These are phyloP conservation scores for Hypoxylon crocopeplum DNA, from an alignment of 495 filamentous ascomycete species.

Conservation along the genomic window DNA sequence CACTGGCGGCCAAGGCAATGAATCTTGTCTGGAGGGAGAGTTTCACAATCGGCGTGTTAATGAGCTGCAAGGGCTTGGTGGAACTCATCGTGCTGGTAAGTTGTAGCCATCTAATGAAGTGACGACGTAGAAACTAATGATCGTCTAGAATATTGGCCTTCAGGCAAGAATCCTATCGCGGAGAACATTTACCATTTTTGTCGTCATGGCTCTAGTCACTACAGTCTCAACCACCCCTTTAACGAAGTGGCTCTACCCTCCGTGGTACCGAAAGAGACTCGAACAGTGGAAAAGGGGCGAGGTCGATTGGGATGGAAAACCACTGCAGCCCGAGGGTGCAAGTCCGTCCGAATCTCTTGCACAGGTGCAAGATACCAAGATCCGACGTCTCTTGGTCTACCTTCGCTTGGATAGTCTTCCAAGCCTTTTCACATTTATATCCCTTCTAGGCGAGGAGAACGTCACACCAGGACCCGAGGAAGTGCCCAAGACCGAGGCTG, in stretches of 20 bases:
- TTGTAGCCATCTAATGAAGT: neutral
- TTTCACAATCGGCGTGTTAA: slow-evolving; percentile 87
- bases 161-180: slow-evolving; percentile 88
- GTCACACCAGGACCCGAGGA: slow-evolving; percentile 25
- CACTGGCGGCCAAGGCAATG: slow-evolving; percentile 76
- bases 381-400: slow-evolving; percentile 59
- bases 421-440: slow-evolving; percentile 82
- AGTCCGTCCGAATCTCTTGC: slow-evolving; percentile 50
- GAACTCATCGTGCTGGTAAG: slow-evolving; percentile 93
- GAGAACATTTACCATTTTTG: slow-evolving; percentile 95
- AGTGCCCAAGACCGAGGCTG: slow-evolving; percentile 35
- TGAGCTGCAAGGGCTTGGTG: slow-evolving; percentile 97
- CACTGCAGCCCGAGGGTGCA: slow-evolving; percentile 49
- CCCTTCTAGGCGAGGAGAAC: slow-evolving; percentile 69
- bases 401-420: slow-evolving; percentile 92
- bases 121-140: slow-evolving; percentile 33
- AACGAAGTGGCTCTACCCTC: slow-evolving; percentile 78
- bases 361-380: slow-evolving; percentile 52
- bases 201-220: slow-evolving; percentile 95
- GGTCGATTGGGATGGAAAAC: slow-evolving; percentile 89
- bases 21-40: slow-evolving; percentile 93
- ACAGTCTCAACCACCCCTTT: slow-evolving; percentile 92
- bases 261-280: slow-evolving; percentile 89
- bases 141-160: slow-evolving; percentile 83
- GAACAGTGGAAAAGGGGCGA: slow-evolving; percentile 90